Evolutionary conservation across 192 early-diverging fungal genomes (phyloP), one percentile per base, ranked within the genome.

Genomic region (Backusella psychrophila): DNA sequence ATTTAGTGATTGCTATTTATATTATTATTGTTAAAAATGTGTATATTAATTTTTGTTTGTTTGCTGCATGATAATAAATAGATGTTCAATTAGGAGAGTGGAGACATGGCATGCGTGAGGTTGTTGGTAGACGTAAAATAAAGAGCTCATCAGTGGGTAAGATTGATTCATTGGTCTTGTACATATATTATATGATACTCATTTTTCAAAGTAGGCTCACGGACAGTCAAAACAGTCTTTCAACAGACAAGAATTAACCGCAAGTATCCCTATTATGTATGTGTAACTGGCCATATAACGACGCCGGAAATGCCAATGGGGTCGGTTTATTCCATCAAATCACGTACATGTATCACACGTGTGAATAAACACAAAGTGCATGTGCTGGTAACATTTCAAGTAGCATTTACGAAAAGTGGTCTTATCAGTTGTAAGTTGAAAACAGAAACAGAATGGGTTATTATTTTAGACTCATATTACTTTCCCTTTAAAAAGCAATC

Each of bases 261-360:
- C 59, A 84, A 89, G 56, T 84, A 80, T 79, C 81, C 86, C 11
- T 80, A 85, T 21, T 84, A 86, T 74, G 78, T 86, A 3, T 83
- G 84, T 1, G 79, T 75, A 7, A 74, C 85, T 0, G 84, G 83
- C 0, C 86, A 80, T 4, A 85, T 85, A 1, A 77, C 81, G 11
- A 87, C 85, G 6, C 87, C 87, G 7, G 85, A 89, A 66, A 83
- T 87, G 4, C 85, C 85, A 4, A 82, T 81, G 66, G 87, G 85
- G 41, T 72, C 63, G 26, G 75, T 75, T 14, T 88, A 85, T 66
- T 75, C 79, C 2, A 80, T 87, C 33, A 86, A 89, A 44, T 79
- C 78, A 15, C 74, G 86, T 6, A 85, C 83, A 35, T 89, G 88
- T 75, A 87, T 89, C 35, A 86, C 85, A 53, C 83, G 84, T 73